These are phyloP conservation scores for Calycina herbarum DNA, from an alignment of 2,329 filamentous ascomycete genomes.

Conservation along the genomic window DNA sequence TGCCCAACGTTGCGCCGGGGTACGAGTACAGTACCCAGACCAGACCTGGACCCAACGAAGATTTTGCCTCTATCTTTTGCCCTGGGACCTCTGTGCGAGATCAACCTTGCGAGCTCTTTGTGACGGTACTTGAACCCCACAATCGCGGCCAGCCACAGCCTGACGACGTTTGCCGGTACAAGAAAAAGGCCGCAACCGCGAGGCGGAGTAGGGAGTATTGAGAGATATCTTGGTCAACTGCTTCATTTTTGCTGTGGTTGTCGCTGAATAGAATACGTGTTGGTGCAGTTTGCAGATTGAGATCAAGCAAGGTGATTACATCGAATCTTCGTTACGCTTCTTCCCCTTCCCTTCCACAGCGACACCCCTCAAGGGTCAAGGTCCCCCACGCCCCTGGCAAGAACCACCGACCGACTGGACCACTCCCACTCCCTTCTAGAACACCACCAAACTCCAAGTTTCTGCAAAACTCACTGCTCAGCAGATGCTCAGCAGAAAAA, in stretches of 20 bases:
- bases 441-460: not conserved
- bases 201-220: not conserved
- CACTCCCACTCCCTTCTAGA: not conserved
- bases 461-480: not conserved
- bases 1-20: not conserved
- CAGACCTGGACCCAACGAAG: too few species aligned
- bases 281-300: too few species aligned
- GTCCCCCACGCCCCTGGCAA: not conserved
- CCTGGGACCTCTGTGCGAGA: constrained; percentile 1
- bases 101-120: constrained; percentile 5
- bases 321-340: not conserved
- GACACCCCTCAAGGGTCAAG: not conserved
- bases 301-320: not conserved
- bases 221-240: not conserved
- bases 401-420: not conserved
- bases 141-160: not conserved
- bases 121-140: constrained; percentile 5
- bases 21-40: not conserved
- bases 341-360: not conserved
- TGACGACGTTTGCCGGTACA: not conserved
- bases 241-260: not conserved
- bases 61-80: too few species aligned
- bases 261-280: not conserved
- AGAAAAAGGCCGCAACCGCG: not conserved
- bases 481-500: not conserved